Percentiles rank a stretch among this genome's conserved stretches.
phyloP scores from a whole-genome alignment of 805 yeast genomes.

The Spathaspora hagerdaliae region DNA sequence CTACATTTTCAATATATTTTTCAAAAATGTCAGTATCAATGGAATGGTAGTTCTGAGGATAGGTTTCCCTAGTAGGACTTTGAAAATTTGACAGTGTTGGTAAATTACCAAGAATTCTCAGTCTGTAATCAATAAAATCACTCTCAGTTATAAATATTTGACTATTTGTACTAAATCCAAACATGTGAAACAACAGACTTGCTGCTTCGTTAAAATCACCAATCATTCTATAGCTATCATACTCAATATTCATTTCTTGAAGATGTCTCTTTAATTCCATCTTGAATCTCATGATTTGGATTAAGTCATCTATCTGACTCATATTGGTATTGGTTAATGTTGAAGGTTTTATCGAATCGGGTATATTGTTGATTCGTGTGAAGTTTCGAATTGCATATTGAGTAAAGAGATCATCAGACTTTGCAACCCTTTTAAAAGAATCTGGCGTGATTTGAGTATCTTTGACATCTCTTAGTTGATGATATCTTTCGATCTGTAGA shows the following conservation, averaged over 20 bases:
- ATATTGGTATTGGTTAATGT: not conserved
- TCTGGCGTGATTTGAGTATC: not conserved
- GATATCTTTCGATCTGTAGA: not conserved
- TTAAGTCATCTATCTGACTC: not conserved
- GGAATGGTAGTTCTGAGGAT: not conserved
- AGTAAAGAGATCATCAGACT: not conserved
- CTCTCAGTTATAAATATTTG: constrained; percentile 7
- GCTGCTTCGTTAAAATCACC: not conserved
- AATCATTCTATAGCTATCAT: constrained; percentile 8
- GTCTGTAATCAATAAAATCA: constrained; percentile 12
- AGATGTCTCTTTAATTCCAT: not conserved
- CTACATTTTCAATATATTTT: constrained; percentile 3
- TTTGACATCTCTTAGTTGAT: not conserved
- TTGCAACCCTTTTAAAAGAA: not conserved
- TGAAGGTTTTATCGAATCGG: not conserved
- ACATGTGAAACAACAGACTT: not conserved
- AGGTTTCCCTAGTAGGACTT: not conserved
- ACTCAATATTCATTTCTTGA: constrained; percentile 1
- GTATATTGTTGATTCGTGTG: not conserved
- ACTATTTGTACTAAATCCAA: constrained; percentile 2
- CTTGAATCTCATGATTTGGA: not conserved
- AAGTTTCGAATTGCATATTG: not conserved
- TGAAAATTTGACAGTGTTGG: not conserved
- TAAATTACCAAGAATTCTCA: constrained; percentile 2
- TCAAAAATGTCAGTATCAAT: not conserved